Conservation (phyloP, 345 rosid genomes). For the Trapa incisa region DNA sequence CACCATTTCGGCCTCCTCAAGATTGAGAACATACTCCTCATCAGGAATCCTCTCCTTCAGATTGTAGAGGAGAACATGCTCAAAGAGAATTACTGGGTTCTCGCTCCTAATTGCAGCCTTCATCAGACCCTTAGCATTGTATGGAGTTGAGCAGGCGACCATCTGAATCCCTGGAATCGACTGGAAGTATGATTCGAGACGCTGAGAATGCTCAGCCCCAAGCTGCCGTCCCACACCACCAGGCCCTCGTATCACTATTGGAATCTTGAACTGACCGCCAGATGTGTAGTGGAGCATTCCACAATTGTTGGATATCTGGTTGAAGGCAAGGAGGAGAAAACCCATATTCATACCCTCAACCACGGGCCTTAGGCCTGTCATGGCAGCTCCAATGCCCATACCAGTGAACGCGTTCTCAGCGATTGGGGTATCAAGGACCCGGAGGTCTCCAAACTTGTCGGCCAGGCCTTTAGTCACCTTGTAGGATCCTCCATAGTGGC, state of each 20-base stretch:
- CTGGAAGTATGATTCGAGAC: constrained; percentile 92
- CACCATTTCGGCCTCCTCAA: constrained; percentile 96
- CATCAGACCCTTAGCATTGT: constrained; percentile 98
- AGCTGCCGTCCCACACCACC: constrained; percentile 97
- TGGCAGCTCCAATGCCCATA: constrained; percentile 94
- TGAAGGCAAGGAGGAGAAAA: constrained; percentile 88
- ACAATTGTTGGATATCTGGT: constrained; percentile 96
- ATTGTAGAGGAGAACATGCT: constrained; percentile 93
- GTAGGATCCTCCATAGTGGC: constrained; percentile 95
- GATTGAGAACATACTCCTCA: constrained; percentile 72
- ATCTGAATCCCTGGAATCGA: constrained; percentile 98
- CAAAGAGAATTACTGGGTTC: constrained; percentile 91
- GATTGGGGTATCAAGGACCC: constrained; percentile 94
- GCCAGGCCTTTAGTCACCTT: constrained; percentile 81
- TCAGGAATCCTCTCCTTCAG: constrained; percentile 93
- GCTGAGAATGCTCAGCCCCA: constrained; percentile 96
- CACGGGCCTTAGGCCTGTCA: constrained; percentile 85
- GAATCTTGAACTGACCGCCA: constrained; percentile 90
- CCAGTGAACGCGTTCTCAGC: constrained; percentile 96
- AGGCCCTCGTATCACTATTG: constrained; percentile 90
- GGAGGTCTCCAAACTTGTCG: constrained; percentile 62
- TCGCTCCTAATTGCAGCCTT: constrained; percentile 97
- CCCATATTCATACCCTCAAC: constrained; percentile 98
- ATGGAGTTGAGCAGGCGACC: constrained; percentile 99
- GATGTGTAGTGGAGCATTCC: constrained; percentile 99